phyloP scores from a whole-genome alignment of 352 stramenopile species.

The Globisporangium recalcitrans region DNA sequence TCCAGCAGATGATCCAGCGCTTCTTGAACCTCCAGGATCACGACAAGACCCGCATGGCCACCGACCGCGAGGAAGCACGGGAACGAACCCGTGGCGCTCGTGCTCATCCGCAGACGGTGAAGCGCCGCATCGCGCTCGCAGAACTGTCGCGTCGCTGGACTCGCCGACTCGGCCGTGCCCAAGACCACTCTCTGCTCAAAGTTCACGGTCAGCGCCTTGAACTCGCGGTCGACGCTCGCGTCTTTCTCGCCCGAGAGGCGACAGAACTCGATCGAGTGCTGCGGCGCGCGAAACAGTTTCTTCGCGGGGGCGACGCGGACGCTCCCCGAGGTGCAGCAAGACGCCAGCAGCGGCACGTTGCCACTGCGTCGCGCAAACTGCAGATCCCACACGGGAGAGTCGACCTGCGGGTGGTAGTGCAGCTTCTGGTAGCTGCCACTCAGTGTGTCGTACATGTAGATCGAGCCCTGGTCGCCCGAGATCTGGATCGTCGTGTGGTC shows the following conservation, averaged over 20 bases:
- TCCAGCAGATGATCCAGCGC: constrained; percentile 48
- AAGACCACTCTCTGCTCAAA: constrained; percentile 46
- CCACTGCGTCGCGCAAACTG: constrained; percentile 44
- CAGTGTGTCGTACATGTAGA: constrained; percentile 77
- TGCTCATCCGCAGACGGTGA: constrained; percentile 61
- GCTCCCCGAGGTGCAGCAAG: constrained; percentile 62
- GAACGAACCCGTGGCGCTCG: constrained; percentile 29
- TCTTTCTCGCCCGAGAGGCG: constrained; percentile 49
- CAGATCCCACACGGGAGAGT: constrained; percentile 81
- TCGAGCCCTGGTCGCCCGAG: constrained; percentile 72
- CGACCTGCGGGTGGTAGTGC: constrained; percentile 77
- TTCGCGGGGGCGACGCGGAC: constrained; percentile 60
- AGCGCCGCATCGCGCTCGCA: constrained; percentile 71
- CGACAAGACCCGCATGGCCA: constrained; percentile 66
- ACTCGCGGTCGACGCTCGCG: constrained; percentile 41
- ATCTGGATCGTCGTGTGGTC: constrained; percentile 70
- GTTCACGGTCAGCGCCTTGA: constrained; percentile 49
- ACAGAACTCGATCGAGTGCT: constrained; percentile 71
- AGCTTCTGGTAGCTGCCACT: constrained; percentile 78
- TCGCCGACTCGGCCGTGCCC: constrained; percentile 36
- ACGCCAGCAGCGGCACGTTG: constrained; percentile 45
- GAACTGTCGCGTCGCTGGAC: constrained; percentile 50
- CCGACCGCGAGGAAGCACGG: constrained; percentile 62
- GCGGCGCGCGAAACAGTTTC: constrained; percentile 52
- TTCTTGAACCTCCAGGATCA: constrained; percentile 66